A percentile compares a stretch with the other conserved stretches of the same genome.
These are phyloP conservation scores for Lathyrus sativus DNA, from an alignment of 306 rosid genomes.

Conservation along the genomic window DNA sequence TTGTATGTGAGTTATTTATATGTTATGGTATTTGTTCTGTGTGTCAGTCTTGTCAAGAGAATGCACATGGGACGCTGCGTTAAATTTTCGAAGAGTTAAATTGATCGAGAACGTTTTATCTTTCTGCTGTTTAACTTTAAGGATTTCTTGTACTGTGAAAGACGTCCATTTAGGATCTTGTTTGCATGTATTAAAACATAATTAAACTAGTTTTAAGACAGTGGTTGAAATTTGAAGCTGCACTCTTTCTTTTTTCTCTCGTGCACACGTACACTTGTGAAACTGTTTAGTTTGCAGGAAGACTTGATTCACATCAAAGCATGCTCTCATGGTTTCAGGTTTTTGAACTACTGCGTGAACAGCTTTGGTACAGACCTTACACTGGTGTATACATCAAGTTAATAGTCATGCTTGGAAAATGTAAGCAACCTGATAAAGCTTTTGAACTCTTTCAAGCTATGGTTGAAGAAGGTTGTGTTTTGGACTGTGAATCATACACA, in stretches of 20 bases:
- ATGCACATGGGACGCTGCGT: not conserved
- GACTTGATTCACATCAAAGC: conserved; percentile 25
- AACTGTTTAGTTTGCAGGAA: conserved; percentile 23
- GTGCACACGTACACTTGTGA: not conserved
- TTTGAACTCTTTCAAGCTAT: conserved; percentile 71
- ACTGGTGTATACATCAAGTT: conserved; percentile 75
- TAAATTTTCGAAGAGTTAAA: not conserved
- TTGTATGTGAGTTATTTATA: too few species aligned
- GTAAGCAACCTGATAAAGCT: conserved; percentile 89
- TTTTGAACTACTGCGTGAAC: conserved; percentile 82
- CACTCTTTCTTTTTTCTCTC: not conserved
- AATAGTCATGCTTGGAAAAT: conserved; percentile 95
- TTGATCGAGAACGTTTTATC: conserved; percentile 3
- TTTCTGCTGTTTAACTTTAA: conserved; percentile 20
- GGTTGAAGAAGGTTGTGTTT: conserved; percentile 81
- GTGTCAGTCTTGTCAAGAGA: not conserved
- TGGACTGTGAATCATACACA: conserved; percentile 73
- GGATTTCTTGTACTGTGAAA: conserved; percentile 8
- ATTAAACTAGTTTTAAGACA: conserved; percentile 1
- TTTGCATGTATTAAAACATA: conserved; percentile 27
- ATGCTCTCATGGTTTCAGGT: conserved; percentile 57
- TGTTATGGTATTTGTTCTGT: not conserved
- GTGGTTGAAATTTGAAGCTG: not conserved
- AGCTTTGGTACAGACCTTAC: conserved; percentile 83
- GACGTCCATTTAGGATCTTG: not conserved